Evolutionary conservation across 768 basidiomycete genomes (phyloP).

Genomic region (Phylloporus rhodoxanthus): DNA sequence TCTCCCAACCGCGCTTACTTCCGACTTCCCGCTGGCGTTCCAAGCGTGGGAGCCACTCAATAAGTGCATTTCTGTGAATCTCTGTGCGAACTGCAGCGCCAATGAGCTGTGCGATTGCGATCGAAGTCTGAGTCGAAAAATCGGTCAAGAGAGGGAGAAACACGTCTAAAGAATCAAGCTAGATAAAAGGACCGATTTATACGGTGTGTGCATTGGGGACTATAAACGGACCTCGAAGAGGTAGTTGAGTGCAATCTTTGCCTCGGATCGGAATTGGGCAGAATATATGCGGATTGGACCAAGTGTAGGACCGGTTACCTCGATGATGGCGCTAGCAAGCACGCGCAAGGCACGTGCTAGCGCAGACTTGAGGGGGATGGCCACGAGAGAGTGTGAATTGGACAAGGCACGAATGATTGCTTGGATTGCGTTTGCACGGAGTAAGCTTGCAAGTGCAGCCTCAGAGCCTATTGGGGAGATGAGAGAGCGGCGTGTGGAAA

Average conservation of each 20-base stretch:
- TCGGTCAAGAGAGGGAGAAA: slow-evolving; percentile 60
- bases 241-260: slow-evolving; percentile 51
- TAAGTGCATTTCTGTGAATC: slow-evolving; percentile 44
- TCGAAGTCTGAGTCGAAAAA: slow-evolving; percentile 36
- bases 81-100: slow-evolving; percentile 45
- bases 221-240: slow-evolving; percentile 50
- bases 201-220: not conserved
- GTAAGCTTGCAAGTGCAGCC: slow-evolving; percentile 50
- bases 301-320: slow-evolving; percentile 62
- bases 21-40: slow-evolving; percentile 53
- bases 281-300: slow-evolving; percentile 47
- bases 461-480: slow-evolving; percentile 45
- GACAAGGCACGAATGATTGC: slow-evolving; percentile 61
- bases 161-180: slow-evolving; percentile 59
- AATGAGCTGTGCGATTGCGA: slow-evolving; percentile 56
- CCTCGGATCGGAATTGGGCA: slow-evolving; percentile 41
- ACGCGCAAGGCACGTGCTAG: slow-evolving; percentile 60
- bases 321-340: slow-evolving; percentile 53
- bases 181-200: not conserved
- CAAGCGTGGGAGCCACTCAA: slow-evolving; percentile 56
- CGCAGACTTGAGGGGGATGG: slow-evolving; percentile 44
- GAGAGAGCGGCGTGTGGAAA: not conserved
- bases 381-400: slow-evolving; percentile 30
- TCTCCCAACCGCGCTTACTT: slow-evolving; percentile 71
- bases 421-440: slow-evolving; percentile 51